phyloP scores from a whole-genome alignment of 208 protist species.

The Trypanosoma vivax region DNA sequence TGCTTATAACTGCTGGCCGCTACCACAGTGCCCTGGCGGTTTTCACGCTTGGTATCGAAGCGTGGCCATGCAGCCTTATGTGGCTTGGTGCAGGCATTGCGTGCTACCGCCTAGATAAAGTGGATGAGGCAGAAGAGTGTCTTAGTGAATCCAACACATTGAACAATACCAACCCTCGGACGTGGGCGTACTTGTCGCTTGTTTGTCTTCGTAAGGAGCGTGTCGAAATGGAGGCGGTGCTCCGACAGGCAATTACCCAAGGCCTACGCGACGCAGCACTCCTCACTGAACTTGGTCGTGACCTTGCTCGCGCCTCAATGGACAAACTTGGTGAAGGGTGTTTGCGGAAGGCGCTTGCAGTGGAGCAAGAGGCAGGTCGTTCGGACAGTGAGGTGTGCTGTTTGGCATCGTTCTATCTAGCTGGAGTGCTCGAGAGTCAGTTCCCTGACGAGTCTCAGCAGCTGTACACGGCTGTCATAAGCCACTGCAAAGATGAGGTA shows the following conservation, averaged over 20 bases:
- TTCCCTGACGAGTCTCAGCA: conserved; percentile 41
- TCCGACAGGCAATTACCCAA: conserved; percentile 56
- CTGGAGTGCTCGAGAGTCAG: conserved; percentile 39
- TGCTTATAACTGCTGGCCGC: conserved; percentile 54
- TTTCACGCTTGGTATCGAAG: conserved; percentile 55
- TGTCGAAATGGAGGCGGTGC: conserved; percentile 48
- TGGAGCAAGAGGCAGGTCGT: conserved; percentile 16
- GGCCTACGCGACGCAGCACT: conserved; percentile 56
- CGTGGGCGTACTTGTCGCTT: conserved; percentile 83
- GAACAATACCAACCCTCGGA: conserved; percentile 78
- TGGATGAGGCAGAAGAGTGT: conserved; percentile 70
- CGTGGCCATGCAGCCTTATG: conserved; percentile 74
- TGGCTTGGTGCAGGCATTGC: conserved; percentile 85
- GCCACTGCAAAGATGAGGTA: conserved; percentile 33
- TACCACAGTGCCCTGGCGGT: conserved; percentile 75
- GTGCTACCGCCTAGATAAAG: conserved; percentile 71
- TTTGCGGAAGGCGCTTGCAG: conserved; percentile 43
- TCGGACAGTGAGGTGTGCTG: conserved; percentile 11
- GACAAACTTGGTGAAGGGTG: conserved; percentile 38
- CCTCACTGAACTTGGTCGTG: conserved; percentile 66
- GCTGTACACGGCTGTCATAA: conserved; percentile 38
- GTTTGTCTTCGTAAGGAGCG: conserved; percentile 34
- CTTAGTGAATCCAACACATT: conserved; percentile 84
- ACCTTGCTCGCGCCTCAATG: conserved; percentile 39
- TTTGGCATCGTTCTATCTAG: conserved; percentile 56